Conservation (phyloP, 2,329 filamentous ascomycete species). For the Eutypella sp. region DNA sequence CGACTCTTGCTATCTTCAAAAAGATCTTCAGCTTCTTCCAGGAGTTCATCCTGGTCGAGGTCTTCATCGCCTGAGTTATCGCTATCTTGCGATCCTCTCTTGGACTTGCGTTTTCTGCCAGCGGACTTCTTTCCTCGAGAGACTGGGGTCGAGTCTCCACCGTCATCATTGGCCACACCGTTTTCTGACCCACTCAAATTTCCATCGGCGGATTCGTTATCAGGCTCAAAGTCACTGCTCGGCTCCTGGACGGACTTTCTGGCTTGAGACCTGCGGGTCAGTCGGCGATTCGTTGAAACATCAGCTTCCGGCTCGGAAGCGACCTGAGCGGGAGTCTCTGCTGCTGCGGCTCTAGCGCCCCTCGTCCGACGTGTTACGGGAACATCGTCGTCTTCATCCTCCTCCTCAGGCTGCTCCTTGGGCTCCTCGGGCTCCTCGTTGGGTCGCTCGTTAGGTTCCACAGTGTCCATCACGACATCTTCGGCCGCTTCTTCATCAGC, state of each 20-base stretch:
- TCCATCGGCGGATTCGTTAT: slow-evolving; percentile 53
- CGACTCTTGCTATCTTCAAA: slow-evolving; percentile 38
- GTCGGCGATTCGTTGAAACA: slow-evolving; percentile 36
- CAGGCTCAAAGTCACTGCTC: slow-evolving; percentile 58
- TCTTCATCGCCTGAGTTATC: slow-evolving; percentile 52
- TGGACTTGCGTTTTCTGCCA: slow-evolving; percentile 35
- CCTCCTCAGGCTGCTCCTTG: slow-evolving; percentile 33
- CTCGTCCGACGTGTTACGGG: slow-evolving; percentile 44
- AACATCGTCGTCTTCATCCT: slow-evolving; percentile 46
- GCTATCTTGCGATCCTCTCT: slow-evolving; percentile 43
- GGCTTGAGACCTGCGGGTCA: slow-evolving; percentile 44
- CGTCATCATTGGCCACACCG: slow-evolving; percentile 24
- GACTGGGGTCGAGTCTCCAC: slow-evolving; percentile 44
- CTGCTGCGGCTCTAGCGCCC: slow-evolving; percentile 18
- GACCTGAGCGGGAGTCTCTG: slow-evolving; percentile 13
- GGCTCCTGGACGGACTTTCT: slow-evolving; percentile 45
- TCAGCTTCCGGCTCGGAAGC: slow-evolving; percentile 17
- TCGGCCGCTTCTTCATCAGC: slow-evolving; percentile 23
- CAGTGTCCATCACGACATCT: slow-evolving; percentile 25
- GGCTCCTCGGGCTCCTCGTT: slow-evolving; percentile 33
- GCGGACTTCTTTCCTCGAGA: slow-evolving; percentile 41
- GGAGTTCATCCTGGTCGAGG: slow-evolving; percentile 59
- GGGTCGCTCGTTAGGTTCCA: slow-evolving; percentile 19
- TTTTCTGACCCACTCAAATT: slow-evolving; percentile 36
- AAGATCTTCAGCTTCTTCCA: slow-evolving; percentile 61